Conservation (phyloP, 108 stramenopile species). For the Nitzschia inconspicua region DNA sequence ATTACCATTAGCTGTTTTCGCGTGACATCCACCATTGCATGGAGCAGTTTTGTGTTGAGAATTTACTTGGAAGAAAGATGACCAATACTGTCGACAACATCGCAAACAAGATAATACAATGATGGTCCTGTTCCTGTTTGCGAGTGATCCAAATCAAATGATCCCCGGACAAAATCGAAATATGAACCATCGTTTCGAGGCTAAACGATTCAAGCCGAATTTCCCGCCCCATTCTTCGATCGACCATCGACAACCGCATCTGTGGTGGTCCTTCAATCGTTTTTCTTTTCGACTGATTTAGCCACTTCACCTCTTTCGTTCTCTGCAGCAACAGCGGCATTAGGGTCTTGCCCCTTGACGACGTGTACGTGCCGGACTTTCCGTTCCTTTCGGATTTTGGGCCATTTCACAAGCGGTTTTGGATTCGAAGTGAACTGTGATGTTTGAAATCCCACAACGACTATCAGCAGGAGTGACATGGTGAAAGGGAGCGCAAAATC, state of each 20-base stretch:
- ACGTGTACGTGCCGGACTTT: constrained; percentile 42
- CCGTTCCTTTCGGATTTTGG: constrained; percentile 40
- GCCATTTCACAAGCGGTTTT: constrained; percentile 40
- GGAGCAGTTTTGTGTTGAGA: too few relatives aligned
- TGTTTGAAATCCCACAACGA: constrained; percentile 68
- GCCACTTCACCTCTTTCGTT: constrained; percentile 8
- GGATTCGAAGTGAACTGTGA: constrained; percentile 28
- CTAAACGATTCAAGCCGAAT: neutral
- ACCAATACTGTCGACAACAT: neutral
- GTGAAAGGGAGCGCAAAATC: constrained; percentile 63
- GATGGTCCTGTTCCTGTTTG: too few relatives aligned
- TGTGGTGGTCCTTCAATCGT: neutral
- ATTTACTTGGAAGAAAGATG: neutral
- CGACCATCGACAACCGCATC: neutral
- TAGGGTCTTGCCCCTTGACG: constrained; percentile 14
- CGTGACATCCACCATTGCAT: neutral
- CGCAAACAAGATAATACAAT: neutral
- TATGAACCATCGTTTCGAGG: neutral
- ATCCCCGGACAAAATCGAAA: neutral
- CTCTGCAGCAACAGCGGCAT: neutral
- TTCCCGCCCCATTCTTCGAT: neutral
- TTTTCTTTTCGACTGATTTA: constrained; percentile 8
- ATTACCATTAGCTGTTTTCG: neutral
- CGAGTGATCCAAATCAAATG: neutral
- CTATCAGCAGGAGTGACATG: constrained; percentile 35